Base-by-base conservation (phyloP, 2,329 filamentous ascomycete species). In the Penicillium olsonii region DNA sequence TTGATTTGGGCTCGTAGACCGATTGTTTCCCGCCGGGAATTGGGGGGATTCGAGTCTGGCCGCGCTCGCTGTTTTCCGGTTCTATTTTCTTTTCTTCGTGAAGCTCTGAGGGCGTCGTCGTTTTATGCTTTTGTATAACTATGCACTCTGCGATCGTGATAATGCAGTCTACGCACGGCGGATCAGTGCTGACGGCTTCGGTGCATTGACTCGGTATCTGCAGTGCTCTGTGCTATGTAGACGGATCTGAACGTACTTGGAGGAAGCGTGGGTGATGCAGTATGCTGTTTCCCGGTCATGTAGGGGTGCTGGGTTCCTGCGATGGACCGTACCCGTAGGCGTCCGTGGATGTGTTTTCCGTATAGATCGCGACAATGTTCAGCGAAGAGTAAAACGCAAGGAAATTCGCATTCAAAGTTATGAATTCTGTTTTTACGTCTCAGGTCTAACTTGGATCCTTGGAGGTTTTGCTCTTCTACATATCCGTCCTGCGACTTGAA, bases 241-340 rank as follows among this genome's bases (percentile, higher is more conserved):
- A 48, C 17, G 29, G 29, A 48, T 24, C 12, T 43, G 38, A 38
- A 29, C 38, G 17, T 22, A 12, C 47, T 50, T 50, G 35, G 33
- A 45, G 41, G 44, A 45, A 22, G 17, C 20, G 18, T 40, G 42
- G 47, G 39, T 35, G 42, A 40, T 45, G 47, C 47, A 50, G 42
- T 50, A 50, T 50, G 47, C 47, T 50, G 47, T 45, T 35, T 50
- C 37, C 47, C 47, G 42, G 41, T 50, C 22, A 45, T 50, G 47
- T 50, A 45, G 47, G 47, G 20, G 38, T 49, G 17, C 41, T 40
- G 31, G 22, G 47, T 50, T 40, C 47, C 47, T 50, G 47, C 42
- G 42, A 40, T 50, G 26, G 47, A 40, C 45, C 42, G 37, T 17
- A 17, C 29, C 22, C 27, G 26, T 39, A 35, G n/a, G 22, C 22